A percentile compares a stretch with the other conserved stretches of the same genome.
Evolutionary conservation across 169 alveolate genomes (phyloP).

Genomic region (Eimeria sp.): DNA sequence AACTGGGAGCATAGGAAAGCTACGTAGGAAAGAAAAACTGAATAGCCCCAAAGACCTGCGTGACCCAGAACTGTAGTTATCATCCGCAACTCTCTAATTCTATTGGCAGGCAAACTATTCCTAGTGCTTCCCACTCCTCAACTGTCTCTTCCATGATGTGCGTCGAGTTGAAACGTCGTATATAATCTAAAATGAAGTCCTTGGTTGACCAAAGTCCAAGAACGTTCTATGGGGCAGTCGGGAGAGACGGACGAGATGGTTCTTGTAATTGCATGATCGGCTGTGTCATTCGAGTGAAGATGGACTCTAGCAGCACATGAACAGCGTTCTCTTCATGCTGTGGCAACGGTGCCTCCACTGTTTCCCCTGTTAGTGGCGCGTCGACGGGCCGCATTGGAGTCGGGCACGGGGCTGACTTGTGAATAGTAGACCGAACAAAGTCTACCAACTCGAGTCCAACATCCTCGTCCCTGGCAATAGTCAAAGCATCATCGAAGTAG

Average conservation of each 20-base stretch:
- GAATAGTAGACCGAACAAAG: constrained; percentile 71
- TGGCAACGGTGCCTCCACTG: constrained; percentile 50
- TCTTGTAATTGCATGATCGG: constrained; percentile 58
- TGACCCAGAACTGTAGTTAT: not conserved
- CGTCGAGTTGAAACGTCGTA: not conserved
- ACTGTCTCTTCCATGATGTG: not conserved
- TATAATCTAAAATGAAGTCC: constrained; percentile 5
- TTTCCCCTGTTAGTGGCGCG: constrained; percentile 20
- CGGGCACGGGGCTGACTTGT: constrained; percentile 66
- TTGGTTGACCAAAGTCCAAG: not conserved
- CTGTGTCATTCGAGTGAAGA: constrained; percentile 70
- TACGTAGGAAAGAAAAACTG: not conserved
- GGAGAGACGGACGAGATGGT: constrained; percentile 6
- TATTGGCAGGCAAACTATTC: not conserved
- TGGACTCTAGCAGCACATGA: constrained; percentile 70
- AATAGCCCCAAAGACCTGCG: not conserved
- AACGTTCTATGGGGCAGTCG: constrained; percentile 27
- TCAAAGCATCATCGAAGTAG: constrained; percentile 69
- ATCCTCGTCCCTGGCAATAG: constrained; percentile 66
- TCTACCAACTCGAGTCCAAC: constrained; percentile 70
- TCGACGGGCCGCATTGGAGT: constrained; percentile 47
- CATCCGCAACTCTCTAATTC: not conserved
- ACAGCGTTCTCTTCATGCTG: constrained; percentile 63
- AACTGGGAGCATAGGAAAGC: not conserved
- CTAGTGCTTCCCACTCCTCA: not conserved